Evolutionary conservation across 176 grass and related monocot genomes (phyloP).

Genomic region (Raddia guianensis): DNA sequence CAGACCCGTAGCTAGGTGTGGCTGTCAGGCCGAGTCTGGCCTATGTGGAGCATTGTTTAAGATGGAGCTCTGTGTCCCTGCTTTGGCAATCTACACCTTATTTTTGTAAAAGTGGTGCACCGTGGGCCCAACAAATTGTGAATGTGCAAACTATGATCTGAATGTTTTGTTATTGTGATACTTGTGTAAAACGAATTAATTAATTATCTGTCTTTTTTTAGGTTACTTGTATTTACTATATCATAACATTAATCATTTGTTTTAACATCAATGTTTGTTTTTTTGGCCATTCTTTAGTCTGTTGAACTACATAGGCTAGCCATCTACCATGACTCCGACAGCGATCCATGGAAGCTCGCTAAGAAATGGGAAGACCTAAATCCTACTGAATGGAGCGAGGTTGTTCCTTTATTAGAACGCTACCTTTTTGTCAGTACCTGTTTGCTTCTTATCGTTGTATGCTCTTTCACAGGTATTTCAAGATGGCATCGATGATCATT

Average conservation of each 20-base stretch:
- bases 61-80: no score
- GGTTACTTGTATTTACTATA: conserved; percentile 20
- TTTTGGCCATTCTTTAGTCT: conserved; percentile 64
- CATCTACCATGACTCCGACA: conserved; percentile 93
- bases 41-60: no score
- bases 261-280: conserved; percentile 27
- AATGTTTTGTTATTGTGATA: conserved; percentile 16
- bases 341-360: conserved; percentile 70
- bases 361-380: conserved; percentile 94
- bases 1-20: no score
- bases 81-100: background rate
- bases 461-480: conserved; percentile 73
- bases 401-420: conserved; percentile 36
- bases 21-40: no score
- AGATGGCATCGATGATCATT: conserved; percentile 76
- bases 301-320: conserved; percentile 86
- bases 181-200: conserved; percentile 6
- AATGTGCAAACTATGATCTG: background rate
- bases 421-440: conserved; percentile 25
- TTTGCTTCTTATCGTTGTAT: conserved; percentile 30
- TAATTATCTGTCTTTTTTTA: conserved; percentile 14
- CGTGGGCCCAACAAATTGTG: background rate
- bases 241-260: conserved; percentile 29
- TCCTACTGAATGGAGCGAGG: conserved; percentile 87
- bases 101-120: background rate